Evolutionary conservation across 2,329 filamentous ascomycete genomes (phyloP).

Genomic region (Pseudocercospora fuligena): DNA sequence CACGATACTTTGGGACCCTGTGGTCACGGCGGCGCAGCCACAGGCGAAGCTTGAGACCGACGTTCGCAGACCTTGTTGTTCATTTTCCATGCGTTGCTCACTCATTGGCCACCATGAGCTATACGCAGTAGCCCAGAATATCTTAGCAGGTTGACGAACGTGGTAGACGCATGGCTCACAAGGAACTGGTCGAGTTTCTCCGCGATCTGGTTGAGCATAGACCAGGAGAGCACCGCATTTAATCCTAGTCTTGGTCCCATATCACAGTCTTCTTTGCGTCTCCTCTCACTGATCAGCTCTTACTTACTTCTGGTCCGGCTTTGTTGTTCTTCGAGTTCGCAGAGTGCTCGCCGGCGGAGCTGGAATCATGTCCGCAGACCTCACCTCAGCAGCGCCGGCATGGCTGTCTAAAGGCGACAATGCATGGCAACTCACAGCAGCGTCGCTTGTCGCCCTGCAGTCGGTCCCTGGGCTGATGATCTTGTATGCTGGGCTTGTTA

Average conservation of each 20-base stretch:
- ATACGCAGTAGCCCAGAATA: background rate
- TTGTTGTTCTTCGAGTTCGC: background rate
- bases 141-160: too few species aligned
- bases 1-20: background rate
- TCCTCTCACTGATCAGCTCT: background rate
- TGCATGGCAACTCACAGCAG: constrained; percentile 59
- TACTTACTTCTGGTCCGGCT: background rate
- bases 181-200: too few species aligned
- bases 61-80: background rate
- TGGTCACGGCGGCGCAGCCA: background rate
- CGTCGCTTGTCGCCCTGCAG: constrained; percentile 55
- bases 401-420: constrained; percentile 55
- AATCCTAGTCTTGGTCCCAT: too few species aligned
- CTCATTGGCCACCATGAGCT: background rate
- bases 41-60: background rate
- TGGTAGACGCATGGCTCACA: background rate
- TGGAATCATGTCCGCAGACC: background rate
- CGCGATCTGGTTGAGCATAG: too few species aligned
- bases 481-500: constrained; percentile 55
- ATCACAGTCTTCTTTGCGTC: too few species aligned
- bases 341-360: background rate
- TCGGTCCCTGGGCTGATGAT: constrained; percentile 56
- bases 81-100: background rate
- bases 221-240: too few species aligned
- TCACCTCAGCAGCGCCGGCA: constrained; percentile 20